Evolutionary conservation across 2,329 filamentous ascomycete genomes (phyloP).

Genomic region (Aspergillus sp.): DNA sequence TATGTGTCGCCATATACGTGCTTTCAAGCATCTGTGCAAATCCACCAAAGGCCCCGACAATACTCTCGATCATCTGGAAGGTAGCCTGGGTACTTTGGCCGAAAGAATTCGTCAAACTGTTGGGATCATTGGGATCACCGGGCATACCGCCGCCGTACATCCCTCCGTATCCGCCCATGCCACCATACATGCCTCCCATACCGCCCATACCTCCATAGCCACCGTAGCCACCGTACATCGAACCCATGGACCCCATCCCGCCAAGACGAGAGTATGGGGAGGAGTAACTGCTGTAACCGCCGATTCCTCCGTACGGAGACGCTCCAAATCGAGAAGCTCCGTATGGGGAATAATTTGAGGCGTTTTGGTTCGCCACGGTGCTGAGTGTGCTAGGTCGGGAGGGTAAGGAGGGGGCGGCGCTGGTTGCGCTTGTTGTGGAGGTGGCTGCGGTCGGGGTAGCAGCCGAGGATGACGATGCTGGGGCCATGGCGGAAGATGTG

Average conservation of each 20-base stretch:
- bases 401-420: constrained; percentile 68
- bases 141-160: constrained; percentile 42
- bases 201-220: background rate
- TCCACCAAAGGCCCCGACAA: constrained; percentile 93
- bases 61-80: constrained; percentile 96
- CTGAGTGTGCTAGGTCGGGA: constrained; percentile 76
- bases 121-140: constrained; percentile 77
- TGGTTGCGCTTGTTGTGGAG: constrained; percentile 44
- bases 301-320: constrained; percentile 51
- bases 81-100: constrained; percentile 93
- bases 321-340: constrained; percentile 57
- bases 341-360: constrained; percentile 73
- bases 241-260: constrained; percentile 36
- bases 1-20: constrained; percentile 99
- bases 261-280: constrained; percentile 58
- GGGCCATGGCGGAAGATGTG: constrained; percentile 35
- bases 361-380: constrained; percentile 81
- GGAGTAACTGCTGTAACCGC: constrained; percentile 53
- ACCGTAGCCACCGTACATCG: background rate
- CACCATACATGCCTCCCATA: background rate
- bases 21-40: constrained; percentile 99
- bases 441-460: constrained; percentile 39
- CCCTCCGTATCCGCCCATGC: background rate
- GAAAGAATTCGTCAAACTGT: constrained; percentile 93
- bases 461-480: constrained; percentile 27